Evolutionary conservation across 371 early-diverging fungal species (phyloP), one percentile per base, ranked within the genome.

Genomic region (Mortierella sp.): DNA sequence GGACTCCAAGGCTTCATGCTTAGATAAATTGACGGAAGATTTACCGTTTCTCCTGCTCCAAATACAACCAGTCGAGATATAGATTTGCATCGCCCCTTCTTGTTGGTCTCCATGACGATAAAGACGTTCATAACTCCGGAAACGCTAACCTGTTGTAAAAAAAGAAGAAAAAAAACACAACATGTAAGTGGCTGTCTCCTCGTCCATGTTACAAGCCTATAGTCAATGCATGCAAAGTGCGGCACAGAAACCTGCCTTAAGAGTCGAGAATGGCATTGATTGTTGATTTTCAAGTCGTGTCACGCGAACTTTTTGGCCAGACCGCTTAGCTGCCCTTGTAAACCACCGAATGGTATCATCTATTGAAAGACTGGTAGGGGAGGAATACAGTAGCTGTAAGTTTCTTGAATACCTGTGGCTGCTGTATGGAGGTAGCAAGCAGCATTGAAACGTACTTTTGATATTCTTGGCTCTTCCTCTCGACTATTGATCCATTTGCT

Each of bases 291-390:
- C 73, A 37, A 69, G 40, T 37, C 72, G 64, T 8, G 62, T 58
- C 11, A 72, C 81, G 2, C 55, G 62, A 20, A 81, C 70, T 40
- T 72, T 64, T 32, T 54, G 51, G 28, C 55, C 70, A 20, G 66
- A 58, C 49, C 37, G 49, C 26, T 49, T 75, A 59, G 60, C 63
- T 26, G 72, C 26, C 64, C 66, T 64, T 24, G 28, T 69, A 39
- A 81, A 81, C 69, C 63, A 68, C 14, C 75, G 72, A 26, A 81
- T 37, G 14, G 81, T 81, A 40, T 72, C 81, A 26, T 81, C 81
- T 59, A 81, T 70, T 10, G 75, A 68, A 47, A 81, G 30, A 20
- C 81, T 81, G 43, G 1, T 43, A 0, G 43, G 14, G 14, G 14
- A 43, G 14, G 45, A 43, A 26, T 3, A 5, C 6, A 8, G 20